These are phyloP conservation scores for Clonostachys rhizophaga DNA, from an alignment of 2,329 filamentous ascomycete genomes.

Conservation along the genomic window DNA sequence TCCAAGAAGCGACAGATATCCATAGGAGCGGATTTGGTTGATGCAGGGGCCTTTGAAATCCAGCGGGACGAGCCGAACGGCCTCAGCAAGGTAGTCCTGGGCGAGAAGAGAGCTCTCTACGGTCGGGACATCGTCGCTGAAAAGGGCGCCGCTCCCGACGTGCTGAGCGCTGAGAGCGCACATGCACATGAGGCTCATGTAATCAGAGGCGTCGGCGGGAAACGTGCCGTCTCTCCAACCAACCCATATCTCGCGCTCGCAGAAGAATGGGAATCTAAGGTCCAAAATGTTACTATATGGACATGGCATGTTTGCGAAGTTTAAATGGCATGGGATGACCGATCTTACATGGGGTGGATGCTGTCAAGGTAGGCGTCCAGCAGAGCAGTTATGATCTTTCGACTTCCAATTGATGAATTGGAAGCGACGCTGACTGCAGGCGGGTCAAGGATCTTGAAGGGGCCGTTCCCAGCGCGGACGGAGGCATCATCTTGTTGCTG, in stretches of 20 bases:
- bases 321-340: background rate
- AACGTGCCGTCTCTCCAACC: slow-evolving; percentile 32
- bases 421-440: background rate
- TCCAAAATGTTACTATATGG: background rate
- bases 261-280: slow-evolving; percentile 36
- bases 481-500: background rate
- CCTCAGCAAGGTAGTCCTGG: background rate
- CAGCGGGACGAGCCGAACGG: too few species aligned
- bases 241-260: slow-evolving; percentile 30
- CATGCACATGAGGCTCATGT: slow-evolving; percentile 41
- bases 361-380: slow-evolving; percentile 42
- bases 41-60: too few species aligned
- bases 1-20: slow-evolving; percentile 40
- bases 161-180: slow-evolving; percentile 41
- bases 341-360: slow-evolving; percentile 34
- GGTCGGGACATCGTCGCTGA: slow-evolving; percentile 10
- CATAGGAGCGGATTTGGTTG: slow-evolving; percentile 16
- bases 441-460: background rate
- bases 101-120: background rate
- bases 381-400: slow-evolving; percentile 14
- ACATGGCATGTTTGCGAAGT: background rate
- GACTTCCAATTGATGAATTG: background rate
- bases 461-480: background rate
- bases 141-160: slow-evolving; percentile 38
- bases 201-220: slow-evolving; percentile 30